Percentiles rank a stretch among this genome's conserved stretches.
phyloP scores from a whole-genome alignment of 2,329 filamentous ascomycete species.

The Nothophoma quercina region DNA sequence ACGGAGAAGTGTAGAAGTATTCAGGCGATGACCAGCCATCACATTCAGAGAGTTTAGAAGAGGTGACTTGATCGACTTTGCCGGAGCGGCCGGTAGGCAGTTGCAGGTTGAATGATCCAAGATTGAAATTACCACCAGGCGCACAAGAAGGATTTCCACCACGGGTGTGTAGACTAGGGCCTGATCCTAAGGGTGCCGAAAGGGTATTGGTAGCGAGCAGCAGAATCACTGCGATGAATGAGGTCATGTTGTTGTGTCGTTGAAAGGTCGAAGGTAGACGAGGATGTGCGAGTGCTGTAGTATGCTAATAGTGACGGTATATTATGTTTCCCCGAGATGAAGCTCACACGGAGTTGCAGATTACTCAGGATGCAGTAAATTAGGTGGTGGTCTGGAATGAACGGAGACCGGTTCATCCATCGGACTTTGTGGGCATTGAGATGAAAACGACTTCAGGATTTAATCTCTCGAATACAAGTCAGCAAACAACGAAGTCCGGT shows the following conservation, averaged over 20 bases:
- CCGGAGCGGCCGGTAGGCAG: slow-evolving; percentile 47
- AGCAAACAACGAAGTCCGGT: neutral
- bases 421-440: neutral
- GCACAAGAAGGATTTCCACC: slow-evolving; percentile 18
- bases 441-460: too few species aligned
- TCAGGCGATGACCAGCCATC: slow-evolving; percentile 42
- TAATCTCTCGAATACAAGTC: neutral
- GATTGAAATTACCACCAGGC: slow-evolving; percentile 31
- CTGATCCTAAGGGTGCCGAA: neutral
- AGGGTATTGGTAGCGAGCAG: neutral
- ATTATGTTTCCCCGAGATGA: neutral
- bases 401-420: neutral
- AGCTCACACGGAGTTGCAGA: neutral
- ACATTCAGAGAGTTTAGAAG: slow-evolving; percentile 47
- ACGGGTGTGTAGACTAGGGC: neutral
- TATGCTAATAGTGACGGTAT: neutral
- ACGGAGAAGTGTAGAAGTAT: slow-evolving; percentile 43
- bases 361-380: neutral
- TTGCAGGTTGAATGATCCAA: slow-evolving; percentile 46
- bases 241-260: neutral
- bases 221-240: neutral
- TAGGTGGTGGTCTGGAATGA: neutral
- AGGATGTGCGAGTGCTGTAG: neutral
- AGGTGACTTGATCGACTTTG: slow-evolving; percentile 39
- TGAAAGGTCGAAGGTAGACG: neutral